Evolutionary conservation across 306 rosid species (phyloP), one percentile per base, ranked within the genome.

Genomic region (Quercus alba): DNA sequence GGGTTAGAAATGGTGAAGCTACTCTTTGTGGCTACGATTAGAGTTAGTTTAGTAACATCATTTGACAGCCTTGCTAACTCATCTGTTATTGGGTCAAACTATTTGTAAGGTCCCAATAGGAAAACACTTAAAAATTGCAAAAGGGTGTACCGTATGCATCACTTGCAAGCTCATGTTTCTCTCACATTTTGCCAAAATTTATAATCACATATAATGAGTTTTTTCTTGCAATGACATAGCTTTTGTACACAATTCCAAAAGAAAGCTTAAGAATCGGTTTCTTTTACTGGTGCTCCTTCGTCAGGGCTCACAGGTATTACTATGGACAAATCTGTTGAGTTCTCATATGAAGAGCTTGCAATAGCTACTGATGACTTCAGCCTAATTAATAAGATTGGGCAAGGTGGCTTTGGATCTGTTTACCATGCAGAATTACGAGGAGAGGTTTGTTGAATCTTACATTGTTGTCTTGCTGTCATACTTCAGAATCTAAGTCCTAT

Each of bases 391-490:
- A 92, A 80, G 80, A 86, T 92, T 30, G 97, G 97, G 67, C 87
- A 84, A 83, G 97, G 97, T 55, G 92, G 94, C 30, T 92, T 87
- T 90, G 97, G 94, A 74, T 52, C 82, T 49, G 97, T 92, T 74
- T 92, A 79, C 83, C 87, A 87, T 61, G 93, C 94, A 21, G 89
- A 90, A 78, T 90, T 88, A 28, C 80, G 92, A 77, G 89, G 88
- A 44, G 97, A 92, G 97, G 97, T 92, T 80, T 46, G 90, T 49
- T 49, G 4, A 12, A 49, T 49, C 54, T 49, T 49, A 3, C 54
- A 11, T 12, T 49, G 54, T 64, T 30, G 41, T 49, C 30, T 25
- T 38, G 51, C 20, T 57, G 13, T 41, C 26, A 8, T 44, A 18
- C 21, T 64, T 49, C n/a, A 76, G 4, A 23, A 56, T 17, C 9